Evolutionary conservation across 2,329 filamentous ascomycete species (phyloP).

Genomic region (Madurella fahalii): DNA sequence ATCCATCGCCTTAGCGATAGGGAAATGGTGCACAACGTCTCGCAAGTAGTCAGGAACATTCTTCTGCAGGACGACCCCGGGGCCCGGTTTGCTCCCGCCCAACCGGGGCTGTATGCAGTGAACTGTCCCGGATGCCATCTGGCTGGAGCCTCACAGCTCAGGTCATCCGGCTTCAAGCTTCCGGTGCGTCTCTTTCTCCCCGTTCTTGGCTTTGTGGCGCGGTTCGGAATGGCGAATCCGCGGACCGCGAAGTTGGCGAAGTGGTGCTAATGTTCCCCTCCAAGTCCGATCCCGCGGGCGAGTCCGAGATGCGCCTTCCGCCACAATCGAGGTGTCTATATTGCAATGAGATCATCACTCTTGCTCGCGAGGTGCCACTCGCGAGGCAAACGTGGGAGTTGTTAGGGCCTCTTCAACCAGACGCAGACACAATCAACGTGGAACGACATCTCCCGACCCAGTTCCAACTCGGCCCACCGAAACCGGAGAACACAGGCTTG

Average conservation of each 20-base stretch:
- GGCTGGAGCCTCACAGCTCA: constrained; percentile 34
- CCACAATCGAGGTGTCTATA: constrained; percentile 32
- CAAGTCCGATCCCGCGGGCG: constrained; percentile 4
- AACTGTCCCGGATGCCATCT: constrained; percentile 37
- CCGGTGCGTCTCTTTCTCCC: constrained; percentile 22
- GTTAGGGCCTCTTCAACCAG: constrained; percentile 34
- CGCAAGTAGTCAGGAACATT: constrained; percentile 34
- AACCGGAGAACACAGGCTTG: constrained; percentile 8
- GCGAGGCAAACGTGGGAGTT: constrained; percentile 35
- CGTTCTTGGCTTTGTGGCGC: neutral
- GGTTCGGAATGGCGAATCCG: too few relatives aligned
- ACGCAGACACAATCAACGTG: constrained; percentile 36
- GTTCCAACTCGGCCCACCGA: constrained; percentile 32
- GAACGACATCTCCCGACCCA: constrained; percentile 35
- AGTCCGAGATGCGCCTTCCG: constrained; percentile 18
- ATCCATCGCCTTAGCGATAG: constrained; percentile 39
- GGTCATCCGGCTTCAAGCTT: constrained; percentile 23
- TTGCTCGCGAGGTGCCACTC: constrained; percentile 36
- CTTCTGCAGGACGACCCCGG: constrained; percentile 34
- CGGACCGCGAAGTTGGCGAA: too few relatives aligned
- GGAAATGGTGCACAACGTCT: constrained; percentile 35
- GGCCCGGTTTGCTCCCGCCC: constrained; percentile 27
- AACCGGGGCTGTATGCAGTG: constrained; percentile 34
- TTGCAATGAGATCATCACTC: constrained; percentile 33
- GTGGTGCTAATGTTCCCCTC: neutral